A percentile compares a stretch with the other conserved stretches of the same genome.
Evolutionary conservation across 768 basidiomycete species (phyloP).

Genomic region (Hygrocybe coccinea): DNA sequence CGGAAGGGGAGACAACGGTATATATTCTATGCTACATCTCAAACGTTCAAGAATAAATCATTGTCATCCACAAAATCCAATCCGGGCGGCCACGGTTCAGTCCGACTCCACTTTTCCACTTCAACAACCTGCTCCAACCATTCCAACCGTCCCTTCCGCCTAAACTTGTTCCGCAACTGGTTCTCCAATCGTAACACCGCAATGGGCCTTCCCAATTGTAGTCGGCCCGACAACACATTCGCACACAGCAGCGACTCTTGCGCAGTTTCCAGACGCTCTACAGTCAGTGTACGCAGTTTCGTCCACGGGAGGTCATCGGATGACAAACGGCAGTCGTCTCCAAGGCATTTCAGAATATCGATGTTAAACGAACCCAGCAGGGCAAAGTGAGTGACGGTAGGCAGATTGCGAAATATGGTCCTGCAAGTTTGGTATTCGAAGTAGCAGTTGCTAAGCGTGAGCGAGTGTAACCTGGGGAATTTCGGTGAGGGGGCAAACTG

Average conservation of each 20-base stretch:
- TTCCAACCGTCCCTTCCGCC: constrained; percentile 10
- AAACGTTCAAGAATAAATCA: constrained; percentile 19
- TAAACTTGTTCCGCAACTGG: constrained; percentile 19
- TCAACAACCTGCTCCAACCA: constrained; percentile 13
- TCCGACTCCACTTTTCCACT: constrained; percentile 21
- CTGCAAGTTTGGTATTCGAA: constrained; percentile 29
- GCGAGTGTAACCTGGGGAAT: constrained; percentile 33
- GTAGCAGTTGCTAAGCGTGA: constrained; percentile 41
- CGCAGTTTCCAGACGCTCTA: constrained; percentile 26
- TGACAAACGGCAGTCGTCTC: constrained; percentile 8
- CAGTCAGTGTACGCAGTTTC: constrained; percentile 24
- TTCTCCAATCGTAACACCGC: constrained; percentile 24
- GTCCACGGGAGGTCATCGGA: constrained; percentile 28
- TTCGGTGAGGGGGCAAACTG: constrained; percentile 7
- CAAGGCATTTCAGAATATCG: constrained; percentile 24
- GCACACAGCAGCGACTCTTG: constrained; percentile 20
- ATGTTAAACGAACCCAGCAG: constrained; percentile 22
- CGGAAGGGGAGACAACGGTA: not conserved
- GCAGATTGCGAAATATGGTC: constrained; percentile 30
- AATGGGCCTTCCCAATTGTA: constrained; percentile 24
- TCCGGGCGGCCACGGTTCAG: constrained; percentile 30
- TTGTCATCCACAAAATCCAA: constrained; percentile 29
- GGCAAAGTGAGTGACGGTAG: constrained; percentile 31
- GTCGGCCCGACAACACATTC: constrained; percentile 24
- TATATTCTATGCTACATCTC: too few species aligned